Base-by-base conservation (phyloP, 2,329 filamentous ascomycete species). In the Apiospora rasikravindrae region DNA sequence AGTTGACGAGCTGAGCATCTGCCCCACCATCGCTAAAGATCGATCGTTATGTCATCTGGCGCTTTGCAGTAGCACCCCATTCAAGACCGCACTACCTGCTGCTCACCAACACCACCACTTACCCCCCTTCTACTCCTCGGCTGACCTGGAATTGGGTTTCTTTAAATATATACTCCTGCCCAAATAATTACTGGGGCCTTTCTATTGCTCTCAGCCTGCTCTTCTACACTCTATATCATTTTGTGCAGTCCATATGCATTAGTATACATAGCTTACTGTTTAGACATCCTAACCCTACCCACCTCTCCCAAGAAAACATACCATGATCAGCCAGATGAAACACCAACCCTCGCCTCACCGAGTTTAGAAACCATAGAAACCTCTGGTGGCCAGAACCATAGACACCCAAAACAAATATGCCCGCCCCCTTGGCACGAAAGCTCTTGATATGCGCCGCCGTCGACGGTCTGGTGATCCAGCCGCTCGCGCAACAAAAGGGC, bases 401-500 rank as follows among this genome's bases (percentile, higher is more conserved):
- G 26, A 16, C 26, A 61, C n/a, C 37, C 16, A n/a, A 19, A 37
- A 2, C 3, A 11, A 64, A 64, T 8, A 73, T 73, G 72, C 72
- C 72, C 61, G 37, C 68, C 6, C 70, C 72, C 26, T 85, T 97
- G 73, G 91, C 93, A 73, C 92, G 93, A 80, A 97, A 96, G 83
- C 84, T 97, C 71, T 81, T 95, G 75, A 90, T 98, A 76, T 92
- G 92, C 82, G 94, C 95, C 71, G 91, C 94, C 37, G 89, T 92
- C 70, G 95, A 98, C 79, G 95, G 95, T 72, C 87, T 98, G 70
- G 86, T 97, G 75, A 87, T 98, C 64, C 94, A 96, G 78, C 92
- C 93, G 37, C 84, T 93, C 42, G 86, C 89, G 24, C 82, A 86
- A 71, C 90, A 90, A 78, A 88, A 91, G 78, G 87, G 89, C 80